These are phyloP conservation scores for Penicillium sp. DNA, from an alignment of 2,329 filamentous ascomycete genomes.

Conservation along the genomic window DNA sequence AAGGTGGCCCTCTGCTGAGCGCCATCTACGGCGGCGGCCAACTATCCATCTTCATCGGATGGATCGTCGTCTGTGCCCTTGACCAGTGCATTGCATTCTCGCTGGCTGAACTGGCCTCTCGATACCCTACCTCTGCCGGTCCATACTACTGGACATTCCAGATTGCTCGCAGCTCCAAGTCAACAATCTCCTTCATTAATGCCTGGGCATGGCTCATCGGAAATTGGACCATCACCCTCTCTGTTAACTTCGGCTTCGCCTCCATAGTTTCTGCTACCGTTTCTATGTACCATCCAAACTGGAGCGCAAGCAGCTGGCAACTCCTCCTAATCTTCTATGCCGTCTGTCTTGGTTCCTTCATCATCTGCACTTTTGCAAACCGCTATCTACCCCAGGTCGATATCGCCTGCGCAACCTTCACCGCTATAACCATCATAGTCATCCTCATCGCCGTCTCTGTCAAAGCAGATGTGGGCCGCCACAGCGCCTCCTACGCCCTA, in stretches of 20 bases:
- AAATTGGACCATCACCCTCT: slow-evolving; percentile 26
- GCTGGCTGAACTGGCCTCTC: slow-evolving; percentile 49
- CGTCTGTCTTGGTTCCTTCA: slow-evolving; percentile 60
- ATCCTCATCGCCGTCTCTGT: slow-evolving; percentile 54
- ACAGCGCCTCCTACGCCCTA: slow-evolving; percentile 50
- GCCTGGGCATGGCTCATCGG: slow-evolving; percentile 42
- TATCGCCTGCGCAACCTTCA: slow-evolving; percentile 54
- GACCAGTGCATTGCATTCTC: slow-evolving; percentile 52
- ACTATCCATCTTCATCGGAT: slow-evolving; percentile 54
- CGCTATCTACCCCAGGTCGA: slow-evolving; percentile 60
- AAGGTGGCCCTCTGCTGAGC: slow-evolving; percentile 37
- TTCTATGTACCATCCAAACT: slow-evolving; percentile 53
- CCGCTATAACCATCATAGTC: slow-evolving; percentile 52
- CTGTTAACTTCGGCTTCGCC: slow-evolving; percentile 54
- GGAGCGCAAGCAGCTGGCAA: slow-evolving; percentile 56
- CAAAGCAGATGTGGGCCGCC: slow-evolving; percentile 51
- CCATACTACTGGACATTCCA: slow-evolving; percentile 54
- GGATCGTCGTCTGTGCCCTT: slow-evolving; percentile 51
- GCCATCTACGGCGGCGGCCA: slow-evolving; percentile 47
- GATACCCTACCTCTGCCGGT: slow-evolving; percentile 50
- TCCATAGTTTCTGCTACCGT: slow-evolving; percentile 50
- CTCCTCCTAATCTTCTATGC: slow-evolving; percentile 66
- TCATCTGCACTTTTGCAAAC: slow-evolving; percentile 64
- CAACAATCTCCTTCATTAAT: slow-evolving; percentile 48
- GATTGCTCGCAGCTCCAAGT: slow-evolving; percentile 41